phyloP scores from a whole-genome alignment of 23 red algal genomes.

The Gracilariopsis chorda region DNA sequence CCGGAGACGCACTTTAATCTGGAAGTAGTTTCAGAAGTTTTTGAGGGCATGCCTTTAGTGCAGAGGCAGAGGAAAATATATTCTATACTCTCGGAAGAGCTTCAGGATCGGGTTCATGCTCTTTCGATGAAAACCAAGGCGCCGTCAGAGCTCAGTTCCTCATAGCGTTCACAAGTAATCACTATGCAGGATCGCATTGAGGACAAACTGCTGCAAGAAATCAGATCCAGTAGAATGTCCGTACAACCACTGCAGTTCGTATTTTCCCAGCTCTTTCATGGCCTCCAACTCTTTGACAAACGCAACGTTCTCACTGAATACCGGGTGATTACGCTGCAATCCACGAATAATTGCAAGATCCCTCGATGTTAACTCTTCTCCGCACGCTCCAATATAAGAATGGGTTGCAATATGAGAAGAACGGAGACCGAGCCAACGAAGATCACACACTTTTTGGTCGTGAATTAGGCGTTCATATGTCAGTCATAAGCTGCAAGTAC shows the following conservation, averaged over 20 bases:
- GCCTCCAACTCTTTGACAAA: conserved; percentile 17
- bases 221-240: conserved; percentile 26
- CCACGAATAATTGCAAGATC: conserved; percentile 41
- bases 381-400: not conserved
- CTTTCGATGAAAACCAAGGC: conserved; percentile 71
- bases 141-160: conserved; percentile 30
- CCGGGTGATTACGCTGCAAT: conserved; percentile 3
- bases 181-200: conserved; percentile 31
- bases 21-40: conserved; percentile 53
- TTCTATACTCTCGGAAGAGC: conserved; percentile 64
- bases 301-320: not conserved
- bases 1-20: conserved; percentile 88
- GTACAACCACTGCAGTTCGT: conserved; percentile 59
- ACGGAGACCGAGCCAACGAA: conserved; percentile 71
- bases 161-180: conserved; percentile 42
- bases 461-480: no score
- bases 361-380: conserved; percentile 31
- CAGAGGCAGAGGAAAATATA: conserved; percentile 78
- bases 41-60: conserved; percentile 45
- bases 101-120: conserved; percentile 68
- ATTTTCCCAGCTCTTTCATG: conserved; percentile 57
- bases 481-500: no score
- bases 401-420: conserved; percentile 38
- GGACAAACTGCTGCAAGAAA: conserved; percentile 27
- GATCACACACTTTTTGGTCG: conserved; percentile 36